These are phyloP conservation scores for Ottelia alismoides DNA, from an alignment of 106 monocot species.

Conservation along the genomic window DNA sequence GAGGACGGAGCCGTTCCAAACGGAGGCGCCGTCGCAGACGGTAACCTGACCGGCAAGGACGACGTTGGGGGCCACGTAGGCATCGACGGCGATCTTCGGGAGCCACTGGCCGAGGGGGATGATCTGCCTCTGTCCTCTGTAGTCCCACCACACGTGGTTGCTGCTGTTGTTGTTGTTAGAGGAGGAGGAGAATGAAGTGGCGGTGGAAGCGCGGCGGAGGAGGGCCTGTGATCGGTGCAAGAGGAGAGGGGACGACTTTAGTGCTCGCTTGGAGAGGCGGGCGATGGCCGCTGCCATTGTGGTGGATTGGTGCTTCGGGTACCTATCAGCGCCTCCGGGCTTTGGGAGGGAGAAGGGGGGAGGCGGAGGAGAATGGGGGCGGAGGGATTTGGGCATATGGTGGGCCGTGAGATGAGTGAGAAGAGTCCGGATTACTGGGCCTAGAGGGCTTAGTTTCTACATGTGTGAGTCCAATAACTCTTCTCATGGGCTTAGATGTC, in stretches of 20 bases:
- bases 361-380: background rate
- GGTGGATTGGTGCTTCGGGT: no score
- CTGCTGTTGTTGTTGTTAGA: background rate
- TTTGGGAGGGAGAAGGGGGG: no score
- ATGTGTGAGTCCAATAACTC: no score
- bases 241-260: background rate
- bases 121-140: conserved; percentile 56
- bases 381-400: no score
- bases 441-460: no score
- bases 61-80: conserved; percentile 78
- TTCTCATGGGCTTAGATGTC: no score
- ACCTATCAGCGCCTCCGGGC: no score
- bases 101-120: conserved; percentile 76
- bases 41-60: conserved; percentile 78
- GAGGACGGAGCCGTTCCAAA: conserved; percentile 70
- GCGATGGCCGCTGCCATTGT: background rate
- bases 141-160: conserved; percentile 73
- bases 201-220: background rate
- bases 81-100: conserved; percentile 73
- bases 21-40: conserved; percentile 61
- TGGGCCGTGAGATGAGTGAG: no score
- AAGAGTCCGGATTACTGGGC: no score
- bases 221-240: background rate
- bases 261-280: background rate
- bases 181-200: no score